Evolutionary conservation across 2,329 filamentous ascomycete species (phyloP).

Genomic region (Chrysosporium keratinophilum): DNA sequence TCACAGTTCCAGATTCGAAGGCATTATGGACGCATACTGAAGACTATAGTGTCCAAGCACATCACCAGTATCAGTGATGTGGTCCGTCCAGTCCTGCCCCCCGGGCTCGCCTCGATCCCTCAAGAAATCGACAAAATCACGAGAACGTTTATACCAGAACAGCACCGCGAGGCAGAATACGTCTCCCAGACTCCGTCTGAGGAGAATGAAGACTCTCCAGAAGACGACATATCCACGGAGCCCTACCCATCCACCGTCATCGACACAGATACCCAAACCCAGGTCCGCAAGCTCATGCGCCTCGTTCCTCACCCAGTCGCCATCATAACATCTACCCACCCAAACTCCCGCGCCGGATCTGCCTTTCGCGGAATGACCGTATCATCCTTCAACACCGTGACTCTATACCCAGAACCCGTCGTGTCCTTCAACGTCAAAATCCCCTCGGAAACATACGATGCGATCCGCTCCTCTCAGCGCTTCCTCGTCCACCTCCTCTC

Average conservation of each 20-base stretch:
- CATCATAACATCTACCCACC: constrained; percentile 42
- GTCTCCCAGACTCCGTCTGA: not conserved
- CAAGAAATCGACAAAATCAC: constrained; percentile 1
- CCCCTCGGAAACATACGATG: constrained; percentile 47
- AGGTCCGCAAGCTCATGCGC: constrained; percentile 43
- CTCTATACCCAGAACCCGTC: constrained; percentile 45
- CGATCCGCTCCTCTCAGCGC: constrained; percentile 36
- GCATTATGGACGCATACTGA: constrained; percentile 15
- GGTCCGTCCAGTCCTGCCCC: constrained; percentile 14
- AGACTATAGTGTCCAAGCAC: constrained; percentile 18
- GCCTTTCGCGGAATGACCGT: constrained; percentile 46
- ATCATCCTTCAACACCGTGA: constrained; percentile 52
- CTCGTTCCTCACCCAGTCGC: constrained; percentile 48
- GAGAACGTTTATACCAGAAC: not conserved
- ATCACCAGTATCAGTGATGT: constrained; percentile 15
- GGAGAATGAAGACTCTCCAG: constrained; percentile 4
- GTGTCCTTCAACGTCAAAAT: constrained; percentile 52
- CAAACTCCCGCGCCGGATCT: constrained; percentile 20
- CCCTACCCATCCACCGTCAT: not conserved
- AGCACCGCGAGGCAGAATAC: constrained; percentile 3
- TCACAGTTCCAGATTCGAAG: constrained; percentile 5
- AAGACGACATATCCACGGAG: constrained; percentile 14
- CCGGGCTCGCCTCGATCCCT: not conserved
- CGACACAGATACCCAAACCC: constrained; percentile 15
- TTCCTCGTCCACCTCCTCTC: constrained; percentile 46